Evolutionary conservation across 345 rosid species (phyloP).

Genomic region (Acer campestre): DNA sequence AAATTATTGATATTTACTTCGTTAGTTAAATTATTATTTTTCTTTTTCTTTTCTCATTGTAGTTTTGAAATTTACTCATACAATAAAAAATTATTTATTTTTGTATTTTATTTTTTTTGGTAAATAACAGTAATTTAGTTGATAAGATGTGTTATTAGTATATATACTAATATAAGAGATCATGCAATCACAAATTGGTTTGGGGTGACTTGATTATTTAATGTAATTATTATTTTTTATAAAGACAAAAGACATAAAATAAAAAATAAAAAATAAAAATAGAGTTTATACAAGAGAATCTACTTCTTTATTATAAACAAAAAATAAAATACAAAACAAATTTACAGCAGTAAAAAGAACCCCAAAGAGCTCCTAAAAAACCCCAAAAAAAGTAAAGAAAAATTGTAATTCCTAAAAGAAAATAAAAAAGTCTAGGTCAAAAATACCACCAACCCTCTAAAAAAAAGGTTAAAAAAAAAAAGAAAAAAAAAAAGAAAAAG

Average conservation of each 20-base stretch:
- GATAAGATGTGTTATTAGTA: too few species aligned
- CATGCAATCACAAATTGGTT: too few species aligned
- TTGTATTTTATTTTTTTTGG: too few species aligned
- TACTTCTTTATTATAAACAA: slow-evolving; percentile 16
- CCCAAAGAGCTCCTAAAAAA: slow-evolving; percentile 10
- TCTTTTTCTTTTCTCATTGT: too few species aligned
- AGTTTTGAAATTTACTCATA: too few species aligned
- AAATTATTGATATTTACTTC: too few species aligned
- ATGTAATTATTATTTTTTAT: too few species aligned
- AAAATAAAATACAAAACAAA: not conserved
- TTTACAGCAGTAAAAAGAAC: slow-evolving; percentile 9
- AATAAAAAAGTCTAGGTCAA: slow-evolving; percentile 18
- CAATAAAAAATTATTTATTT: too few species aligned
- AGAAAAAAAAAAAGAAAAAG: not conserved
- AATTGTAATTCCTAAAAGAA: not conserved
- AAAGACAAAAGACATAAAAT: not conserved
- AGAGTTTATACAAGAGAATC: slow-evolving; percentile 12
- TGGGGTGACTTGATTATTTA: not conserved
- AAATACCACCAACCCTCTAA: slow-evolving; percentile 17
- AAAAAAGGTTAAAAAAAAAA: not conserved
- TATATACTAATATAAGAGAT: too few species aligned
- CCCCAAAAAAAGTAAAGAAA: not conserved
- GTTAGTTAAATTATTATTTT: too few species aligned
- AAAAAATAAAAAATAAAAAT: not conserved
- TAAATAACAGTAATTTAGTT: too few species aligned